These are phyloP conservation scores for Candida awuae DNA, from an alignment of 805 yeast genomes.

Conservation along the genomic window DNA sequence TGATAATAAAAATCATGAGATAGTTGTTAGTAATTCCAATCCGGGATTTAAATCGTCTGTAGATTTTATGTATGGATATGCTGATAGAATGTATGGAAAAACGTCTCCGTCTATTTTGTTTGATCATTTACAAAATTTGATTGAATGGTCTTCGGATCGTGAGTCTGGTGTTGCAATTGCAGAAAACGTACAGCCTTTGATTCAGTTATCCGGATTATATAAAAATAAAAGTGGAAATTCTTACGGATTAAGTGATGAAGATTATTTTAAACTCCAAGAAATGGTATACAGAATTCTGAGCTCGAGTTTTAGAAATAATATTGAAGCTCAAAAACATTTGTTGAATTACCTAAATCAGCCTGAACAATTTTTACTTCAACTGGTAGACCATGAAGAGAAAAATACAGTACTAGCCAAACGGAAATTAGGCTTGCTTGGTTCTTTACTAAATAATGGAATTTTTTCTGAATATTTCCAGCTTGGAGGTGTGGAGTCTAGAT, in stretches of 20 bases:
- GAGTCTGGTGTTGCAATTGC: conserved; percentile 50
- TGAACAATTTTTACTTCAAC: conserved; percentile 15
- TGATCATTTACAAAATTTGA: conserved; percentile 33
- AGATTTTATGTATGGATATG: conserved; percentile 3
- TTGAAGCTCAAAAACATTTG: conserved; percentile 27
- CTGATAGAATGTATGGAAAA: neutral
- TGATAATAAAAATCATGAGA: conserved; percentile 9
- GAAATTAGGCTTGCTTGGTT: conserved; percentile 46
- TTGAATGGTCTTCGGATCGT: conserved; percentile 60
- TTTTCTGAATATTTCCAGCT: conserved; percentile 25
- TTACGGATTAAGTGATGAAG: conserved; percentile 11
- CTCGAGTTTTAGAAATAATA: conserved; percentile 67
- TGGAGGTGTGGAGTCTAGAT: conserved; percentile 15
- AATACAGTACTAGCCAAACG: conserved; percentile 22
- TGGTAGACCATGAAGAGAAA: conserved; percentile 7
- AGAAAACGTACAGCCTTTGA: conserved; percentile 27
- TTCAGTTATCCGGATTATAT: conserved; percentile 24
- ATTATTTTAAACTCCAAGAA: conserved; percentile 34
- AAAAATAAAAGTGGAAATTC: conserved; percentile 8
- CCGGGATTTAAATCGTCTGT: conserved; percentile 4
- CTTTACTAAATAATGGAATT: conserved; percentile 31
- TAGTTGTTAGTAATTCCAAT: conserved; percentile 5
- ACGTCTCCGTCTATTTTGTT: neutral
- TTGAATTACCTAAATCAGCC: conserved; percentile 15
- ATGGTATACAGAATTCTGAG: conserved; percentile 52